A percentile compares a stretch with the other conserved stretches of the same genome.
These are phyloP conservation scores for Chrysanthemum makinoi DNA, from an alignment of 129 eudicot species.

Conservation along the genomic window DNA sequence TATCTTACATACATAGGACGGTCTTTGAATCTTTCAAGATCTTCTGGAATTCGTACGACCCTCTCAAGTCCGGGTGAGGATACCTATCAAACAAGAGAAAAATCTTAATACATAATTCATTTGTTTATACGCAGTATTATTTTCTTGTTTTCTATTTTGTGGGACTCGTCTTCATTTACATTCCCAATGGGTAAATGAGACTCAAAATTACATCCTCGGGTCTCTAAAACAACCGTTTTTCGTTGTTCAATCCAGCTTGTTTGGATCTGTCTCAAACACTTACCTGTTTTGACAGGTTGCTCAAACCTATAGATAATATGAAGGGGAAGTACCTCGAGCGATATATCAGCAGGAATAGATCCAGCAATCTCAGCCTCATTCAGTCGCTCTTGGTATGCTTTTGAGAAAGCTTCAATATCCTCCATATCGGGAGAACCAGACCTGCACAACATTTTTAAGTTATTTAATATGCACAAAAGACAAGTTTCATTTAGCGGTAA, in stretches of 20 bases:
- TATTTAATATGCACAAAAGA: background rate
- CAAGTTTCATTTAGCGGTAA: background rate
- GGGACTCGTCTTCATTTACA: background rate
- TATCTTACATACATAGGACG: constrained; percentile 74
- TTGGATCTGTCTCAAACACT: constrained; percentile 1
- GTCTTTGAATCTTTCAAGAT: constrained; percentile 78
- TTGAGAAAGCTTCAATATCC: constrained; percentile 81
- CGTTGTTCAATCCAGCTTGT: background rate
- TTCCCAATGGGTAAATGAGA: background rate
- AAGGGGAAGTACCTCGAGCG: constrained; percentile 59
- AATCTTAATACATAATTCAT: background rate
- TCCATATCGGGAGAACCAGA: constrained; percentile 83
- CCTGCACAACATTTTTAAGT: constrained; percentile 34
- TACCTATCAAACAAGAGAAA: constrained; percentile 46
- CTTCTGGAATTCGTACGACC: constrained; percentile 72
- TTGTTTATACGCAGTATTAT: background rate
- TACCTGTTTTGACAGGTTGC: background rate
- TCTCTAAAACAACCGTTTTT: background rate
- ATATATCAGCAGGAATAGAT: constrained; percentile 58
- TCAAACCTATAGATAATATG: background rate
- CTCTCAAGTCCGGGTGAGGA: constrained; percentile 96
- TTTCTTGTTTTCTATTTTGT: background rate
- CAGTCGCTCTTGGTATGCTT: constrained; percentile 49
- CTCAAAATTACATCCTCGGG: background rate
- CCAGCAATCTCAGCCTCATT: constrained; percentile 66